Percentiles rank a stretch among this genome's conserved stretches.
Evolutionary conservation across 2,329 filamentous ascomycete genomes (phyloP).

Genomic region (Ophiostoma piceae): DNA sequence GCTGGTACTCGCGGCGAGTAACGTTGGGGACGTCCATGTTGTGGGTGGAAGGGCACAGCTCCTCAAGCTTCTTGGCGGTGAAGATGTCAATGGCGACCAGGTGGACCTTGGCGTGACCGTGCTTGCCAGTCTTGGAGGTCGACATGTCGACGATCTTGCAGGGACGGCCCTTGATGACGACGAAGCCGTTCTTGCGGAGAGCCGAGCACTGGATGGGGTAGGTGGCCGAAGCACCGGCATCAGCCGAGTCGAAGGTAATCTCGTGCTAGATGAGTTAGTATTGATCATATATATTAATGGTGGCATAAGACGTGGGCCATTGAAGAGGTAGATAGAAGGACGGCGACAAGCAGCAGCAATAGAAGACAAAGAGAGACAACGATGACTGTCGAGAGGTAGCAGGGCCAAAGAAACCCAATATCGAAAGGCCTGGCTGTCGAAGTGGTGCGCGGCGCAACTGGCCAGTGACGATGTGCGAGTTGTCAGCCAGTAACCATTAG

Average conservation of each 20-base stretch:
- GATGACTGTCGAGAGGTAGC: background rate
- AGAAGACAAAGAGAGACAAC: background rate
- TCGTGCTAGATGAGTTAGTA: slow-evolving; percentile 50
- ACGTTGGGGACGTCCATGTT: slow-evolving; percentile 98
- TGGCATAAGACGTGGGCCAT: background rate
- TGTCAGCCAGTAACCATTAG: background rate
- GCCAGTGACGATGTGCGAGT: background rate
- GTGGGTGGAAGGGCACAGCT: slow-evolving; percentile 95
- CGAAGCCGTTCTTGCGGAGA: slow-evolving; percentile 97
- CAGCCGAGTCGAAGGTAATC: slow-evolving; percentile 78
- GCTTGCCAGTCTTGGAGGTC: slow-evolving; percentile 99
- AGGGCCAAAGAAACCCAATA: background rate
- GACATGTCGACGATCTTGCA: slow-evolving; percentile 99
- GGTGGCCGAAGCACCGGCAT: slow-evolving; percentile 91
- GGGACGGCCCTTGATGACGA: slow-evolving; percentile 96
- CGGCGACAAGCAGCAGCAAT: background rate
- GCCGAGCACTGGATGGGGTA: slow-evolving; percentile 99
- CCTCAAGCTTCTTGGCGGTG: slow-evolving; percentile 99
- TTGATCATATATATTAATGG: background rate
- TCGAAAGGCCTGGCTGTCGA: background rate
- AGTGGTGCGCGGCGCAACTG: background rate
- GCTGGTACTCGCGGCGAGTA: slow-evolving; percentile 81
- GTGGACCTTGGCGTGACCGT: slow-evolving; percentile 99
- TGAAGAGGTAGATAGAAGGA: background rate
- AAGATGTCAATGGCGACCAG: slow-evolving; percentile 98